Evolutionary conservation across 2,329 filamentous ascomycete genomes (phyloP).

Genomic region (Colletotrichum acutatum): DNA sequence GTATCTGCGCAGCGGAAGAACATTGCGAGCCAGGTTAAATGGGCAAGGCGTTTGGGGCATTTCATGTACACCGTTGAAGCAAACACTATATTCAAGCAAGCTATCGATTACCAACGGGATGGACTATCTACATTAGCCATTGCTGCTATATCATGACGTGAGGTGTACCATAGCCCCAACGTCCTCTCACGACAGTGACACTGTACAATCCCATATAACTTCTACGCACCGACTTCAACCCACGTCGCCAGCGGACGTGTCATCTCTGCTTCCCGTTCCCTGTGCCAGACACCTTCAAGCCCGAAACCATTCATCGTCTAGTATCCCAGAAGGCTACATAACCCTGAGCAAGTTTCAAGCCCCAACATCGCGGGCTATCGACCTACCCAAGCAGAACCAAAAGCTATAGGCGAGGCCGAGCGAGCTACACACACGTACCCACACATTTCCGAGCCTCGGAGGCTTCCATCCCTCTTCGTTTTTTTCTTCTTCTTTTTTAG

Average conservation of each 20-base stretch:
- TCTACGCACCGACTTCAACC: neutral
- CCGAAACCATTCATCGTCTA: too few species aligned
- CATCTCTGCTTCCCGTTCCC: neutral
- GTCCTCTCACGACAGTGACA: neutral
- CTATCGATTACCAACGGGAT: neutral
- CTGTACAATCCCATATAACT: neutral
- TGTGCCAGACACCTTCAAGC: neutral
- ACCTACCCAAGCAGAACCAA: neutral
- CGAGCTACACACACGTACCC: neutral
- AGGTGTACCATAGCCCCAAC: too few species aligned
- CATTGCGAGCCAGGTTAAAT: neutral
- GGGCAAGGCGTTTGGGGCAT: conserved; percentile 2
- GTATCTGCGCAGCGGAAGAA: neutral
- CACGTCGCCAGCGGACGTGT: neutral
- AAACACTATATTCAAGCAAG: neutral
- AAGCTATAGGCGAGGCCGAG: neutral
- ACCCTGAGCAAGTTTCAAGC: neutral
- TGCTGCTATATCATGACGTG: neutral
- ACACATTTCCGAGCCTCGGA: neutral
- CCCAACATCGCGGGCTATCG: neutral
- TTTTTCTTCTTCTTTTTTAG: neutral
- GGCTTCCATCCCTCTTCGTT: neutral
- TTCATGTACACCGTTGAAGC: neutral
- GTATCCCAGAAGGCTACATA: neutral
- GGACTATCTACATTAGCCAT: neutral